Base-by-base conservation (phyloP, 2,329 filamentous ascomycete species). In the Capronia epimyces region DNA sequence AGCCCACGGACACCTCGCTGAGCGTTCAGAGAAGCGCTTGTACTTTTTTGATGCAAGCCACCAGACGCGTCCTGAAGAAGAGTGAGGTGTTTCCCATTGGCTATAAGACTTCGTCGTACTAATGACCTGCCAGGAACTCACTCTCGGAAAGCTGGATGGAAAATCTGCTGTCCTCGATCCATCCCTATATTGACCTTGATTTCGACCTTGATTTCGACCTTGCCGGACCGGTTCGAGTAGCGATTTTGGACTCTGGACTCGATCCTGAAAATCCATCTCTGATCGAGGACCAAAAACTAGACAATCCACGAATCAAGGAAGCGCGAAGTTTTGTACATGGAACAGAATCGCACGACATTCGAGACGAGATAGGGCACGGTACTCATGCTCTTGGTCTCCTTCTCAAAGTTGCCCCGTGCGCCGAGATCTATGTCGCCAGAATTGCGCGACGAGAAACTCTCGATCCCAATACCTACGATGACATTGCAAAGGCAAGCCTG, bases 351-450 rank as follows among this genome's bases (percentile, higher is more conserved):
- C 31, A 50, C 42, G 52, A 57, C 43, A 49, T 55, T 48, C 49
- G 39, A 51, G 57, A 59, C 39, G 43, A 52, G 15, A 60, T 57
- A 50, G 63, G 63, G 29, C 64, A 66, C 39, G 64, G 64, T 31
- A 66, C 63, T 49, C 62, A 65, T 60, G 57, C 59, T 55, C 58
- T 60, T 37, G 62, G 59, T 18, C 55, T 66, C 10, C 43, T 66
- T n/a, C 55, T 62, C 25, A 59, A 59, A 48, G 52, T 64, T 51
- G 64, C 63, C 16, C 48, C 62, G 15, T 50, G 55, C 43, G 62
- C 64, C 52, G 61, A 66, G 47, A 62, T 66, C 34, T 65, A 65
- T 52, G 50, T 66, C 44, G 63, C 62, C 43, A 57, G 52, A 50
- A 53, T 65, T 50, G 56, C 53, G 42, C 27, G 42, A 16, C 42